Evolutionary conservation across 1,139 yeast species (phyloP).

Genomic region (Candida labiduridarum): DNA sequence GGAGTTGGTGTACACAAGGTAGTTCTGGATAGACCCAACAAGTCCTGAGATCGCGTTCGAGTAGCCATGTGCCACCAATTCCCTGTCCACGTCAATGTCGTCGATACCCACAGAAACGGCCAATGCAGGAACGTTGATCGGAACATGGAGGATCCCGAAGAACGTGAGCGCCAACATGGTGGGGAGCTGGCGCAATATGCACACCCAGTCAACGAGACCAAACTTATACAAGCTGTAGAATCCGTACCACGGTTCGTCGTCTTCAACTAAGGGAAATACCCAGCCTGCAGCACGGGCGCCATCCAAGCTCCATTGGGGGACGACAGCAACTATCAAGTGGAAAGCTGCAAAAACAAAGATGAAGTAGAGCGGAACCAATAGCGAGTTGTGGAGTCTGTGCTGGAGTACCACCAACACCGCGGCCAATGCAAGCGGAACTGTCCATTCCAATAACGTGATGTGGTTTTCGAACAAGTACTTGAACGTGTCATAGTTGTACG

Average conservation of each 20-base stretch:
- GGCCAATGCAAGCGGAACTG: constrained; percentile 68
- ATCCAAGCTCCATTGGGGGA: constrained; percentile 67
- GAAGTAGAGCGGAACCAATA: constrained; percentile 81
- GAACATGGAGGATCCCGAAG: constrained; percentile 94
- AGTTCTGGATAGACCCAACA: constrained; percentile 88
- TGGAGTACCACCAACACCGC: constrained; percentile 62
- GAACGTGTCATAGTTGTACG: constrained; percentile 62
- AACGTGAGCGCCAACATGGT: constrained; percentile 95
- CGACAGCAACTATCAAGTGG: constrained; percentile 63
- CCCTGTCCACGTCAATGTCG: constrained; percentile 87
- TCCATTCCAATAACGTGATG: constrained; percentile 66
- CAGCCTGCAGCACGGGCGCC: constrained; percentile 75
- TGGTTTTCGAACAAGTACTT: constrained; percentile 40
- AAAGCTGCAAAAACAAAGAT: constrained; percentile 68
- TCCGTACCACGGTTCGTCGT: constrained; percentile 83
- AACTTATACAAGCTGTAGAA: constrained; percentile 78
- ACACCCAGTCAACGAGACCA: constrained; percentile 69
- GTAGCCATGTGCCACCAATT: constrained; percentile 91
- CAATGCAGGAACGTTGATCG: constrained; percentile 94
- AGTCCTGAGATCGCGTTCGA: constrained; percentile 88
- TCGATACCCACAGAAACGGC: constrained; percentile 90
- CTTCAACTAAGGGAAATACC: constrained; percentile 73
- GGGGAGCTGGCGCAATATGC: constrained; percentile 72
- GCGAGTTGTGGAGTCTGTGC: constrained; percentile 65
- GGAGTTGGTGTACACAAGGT: constrained; percentile 91